Evolutionary conservation across 345 rosid genomes (phyloP).

Genomic region (Hypericum androsaemum): DNA sequence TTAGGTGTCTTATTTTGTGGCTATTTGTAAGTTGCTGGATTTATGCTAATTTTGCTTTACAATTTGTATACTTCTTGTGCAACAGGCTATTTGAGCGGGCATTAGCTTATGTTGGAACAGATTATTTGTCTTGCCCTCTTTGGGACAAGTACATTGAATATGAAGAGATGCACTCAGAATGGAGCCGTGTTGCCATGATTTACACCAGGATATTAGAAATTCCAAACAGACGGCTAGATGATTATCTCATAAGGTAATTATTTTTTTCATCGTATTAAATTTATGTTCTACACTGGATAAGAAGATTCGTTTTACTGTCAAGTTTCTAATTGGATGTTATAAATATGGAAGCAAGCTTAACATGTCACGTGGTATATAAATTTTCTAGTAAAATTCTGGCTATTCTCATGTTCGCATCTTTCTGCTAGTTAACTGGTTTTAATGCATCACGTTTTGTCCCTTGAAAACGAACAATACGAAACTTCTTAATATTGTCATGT

Average conservation of each 20-base stretch:
- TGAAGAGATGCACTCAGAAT: conserved; percentile 81
- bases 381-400: no score
- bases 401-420: no score
- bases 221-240: conserved; percentile 83
- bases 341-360: no score
- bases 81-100: conserved; percentile 89
- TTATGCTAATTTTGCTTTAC: conserved; percentile 14
- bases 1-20: conserved; percentile 26
- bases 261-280: neutral
- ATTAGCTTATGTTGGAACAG: conserved; percentile 81
- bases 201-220: conserved; percentile 76
- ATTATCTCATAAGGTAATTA: conserved; percentile 55
- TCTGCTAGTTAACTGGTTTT: no score
- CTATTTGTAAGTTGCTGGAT: conserved; percentile 19
- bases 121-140: conserved; percentile 64
- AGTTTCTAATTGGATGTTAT: no score
- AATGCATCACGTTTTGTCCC: no score
- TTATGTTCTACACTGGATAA: neutral
- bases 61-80: conserved; percentile 12
- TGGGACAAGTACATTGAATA: conserved; percentile 97
- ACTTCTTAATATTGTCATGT: neutral
- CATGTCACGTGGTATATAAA: no score
- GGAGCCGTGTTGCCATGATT: conserved; percentile 68
- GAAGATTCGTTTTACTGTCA: neutral
- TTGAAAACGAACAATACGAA: no score